Evolutionary conservation across 176 grass and related monocot species (phyloP).

Genomic region (Avena sativa): DNA sequence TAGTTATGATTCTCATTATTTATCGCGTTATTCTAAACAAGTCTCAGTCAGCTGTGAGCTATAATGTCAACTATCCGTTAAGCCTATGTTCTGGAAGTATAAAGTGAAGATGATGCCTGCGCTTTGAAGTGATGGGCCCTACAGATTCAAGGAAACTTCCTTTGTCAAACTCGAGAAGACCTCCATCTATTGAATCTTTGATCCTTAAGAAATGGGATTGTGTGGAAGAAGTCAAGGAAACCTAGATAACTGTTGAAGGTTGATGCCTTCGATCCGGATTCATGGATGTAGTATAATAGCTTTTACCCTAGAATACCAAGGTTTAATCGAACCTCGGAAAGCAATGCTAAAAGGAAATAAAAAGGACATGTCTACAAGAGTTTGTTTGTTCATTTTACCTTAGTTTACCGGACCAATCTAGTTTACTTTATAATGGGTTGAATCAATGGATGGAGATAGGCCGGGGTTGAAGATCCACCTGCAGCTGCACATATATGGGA

Average conservation of each 20-base stretch:
- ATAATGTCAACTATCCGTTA: neutral
- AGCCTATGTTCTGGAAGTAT: neutral
- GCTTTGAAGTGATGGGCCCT: slow-evolving; percentile 15
- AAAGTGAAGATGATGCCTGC: neutral
- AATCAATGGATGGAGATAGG: too few species aligned
- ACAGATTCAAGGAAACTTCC: slow-evolving; percentile 37
- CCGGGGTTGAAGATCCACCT: too few species aligned
- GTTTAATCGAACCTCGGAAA: too few species aligned
- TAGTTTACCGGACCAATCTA: too few species aligned
- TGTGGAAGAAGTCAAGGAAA: neutral
- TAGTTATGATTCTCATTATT: slow-evolving; percentile 6
- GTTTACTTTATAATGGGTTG: too few species aligned
- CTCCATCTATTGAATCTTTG: neutral
- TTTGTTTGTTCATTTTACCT: too few species aligned
- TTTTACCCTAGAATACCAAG: too few species aligned
- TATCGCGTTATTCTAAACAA: slow-evolving; percentile 2
- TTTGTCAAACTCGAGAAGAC: neutral
- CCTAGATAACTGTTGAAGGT: neutral
- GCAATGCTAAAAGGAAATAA: too few species aligned
- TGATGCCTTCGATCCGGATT: neutral
- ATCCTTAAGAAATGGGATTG: neutral
- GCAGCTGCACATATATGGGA: too few species aligned
- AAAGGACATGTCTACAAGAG: too few species aligned
- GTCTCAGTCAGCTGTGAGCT: neutral
- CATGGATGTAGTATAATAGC: too few species aligned